Evolutionary conservation across 75 land plant genomes (phyloP).

Genomic region (Selaginella moellendorffii): DNA sequence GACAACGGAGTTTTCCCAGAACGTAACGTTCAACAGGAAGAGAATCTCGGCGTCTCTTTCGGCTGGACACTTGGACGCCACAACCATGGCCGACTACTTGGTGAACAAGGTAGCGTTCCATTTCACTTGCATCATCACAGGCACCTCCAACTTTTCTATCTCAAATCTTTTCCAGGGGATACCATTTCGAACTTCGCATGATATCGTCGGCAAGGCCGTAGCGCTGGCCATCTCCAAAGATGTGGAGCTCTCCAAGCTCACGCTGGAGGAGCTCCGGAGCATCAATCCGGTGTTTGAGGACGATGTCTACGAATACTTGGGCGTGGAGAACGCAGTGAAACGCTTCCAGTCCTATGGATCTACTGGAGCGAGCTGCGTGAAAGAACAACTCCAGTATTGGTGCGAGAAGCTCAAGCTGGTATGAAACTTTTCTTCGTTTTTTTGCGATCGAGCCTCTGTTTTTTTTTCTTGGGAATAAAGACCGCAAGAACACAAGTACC

Average conservation of each 20-base stretch:
- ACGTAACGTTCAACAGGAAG: constrained; percentile 59
- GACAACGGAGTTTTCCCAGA: constrained; percentile 83
- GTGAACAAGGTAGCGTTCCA: constrained; percentile 59
- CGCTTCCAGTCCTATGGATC: constrained; percentile 87
- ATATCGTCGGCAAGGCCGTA: constrained; percentile 84
- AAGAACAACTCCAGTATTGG: constrained; percentile 56
- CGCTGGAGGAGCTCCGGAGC: constrained; percentile 41
- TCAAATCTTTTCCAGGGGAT: constrained; percentile 40
- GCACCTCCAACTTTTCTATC: no score
- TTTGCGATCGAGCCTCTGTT: no score
- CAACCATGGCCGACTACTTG: constrained; percentile 95
- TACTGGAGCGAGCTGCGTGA: constrained; percentile 62
- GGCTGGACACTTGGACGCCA: constrained; percentile 97
- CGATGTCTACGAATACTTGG: constrained; percentile 76
- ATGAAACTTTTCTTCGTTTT: no score
- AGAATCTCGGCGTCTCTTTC: constrained; percentile 63
- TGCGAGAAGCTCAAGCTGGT: constrained; percentile 40
- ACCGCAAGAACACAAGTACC: no score
- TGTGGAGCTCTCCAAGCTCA: constrained; percentile 48
- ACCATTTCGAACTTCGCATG: constrained; percentile 93
- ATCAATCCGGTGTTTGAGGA: constrained; percentile 57
- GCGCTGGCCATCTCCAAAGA: constrained; percentile 52
- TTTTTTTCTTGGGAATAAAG: no score
- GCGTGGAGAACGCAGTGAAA: constrained; percentile 62
- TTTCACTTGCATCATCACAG: no score